Base-by-base conservation (phyloP, 2,329 filamentous ascomycete species). In the Diaporthe humulicola region DNA sequence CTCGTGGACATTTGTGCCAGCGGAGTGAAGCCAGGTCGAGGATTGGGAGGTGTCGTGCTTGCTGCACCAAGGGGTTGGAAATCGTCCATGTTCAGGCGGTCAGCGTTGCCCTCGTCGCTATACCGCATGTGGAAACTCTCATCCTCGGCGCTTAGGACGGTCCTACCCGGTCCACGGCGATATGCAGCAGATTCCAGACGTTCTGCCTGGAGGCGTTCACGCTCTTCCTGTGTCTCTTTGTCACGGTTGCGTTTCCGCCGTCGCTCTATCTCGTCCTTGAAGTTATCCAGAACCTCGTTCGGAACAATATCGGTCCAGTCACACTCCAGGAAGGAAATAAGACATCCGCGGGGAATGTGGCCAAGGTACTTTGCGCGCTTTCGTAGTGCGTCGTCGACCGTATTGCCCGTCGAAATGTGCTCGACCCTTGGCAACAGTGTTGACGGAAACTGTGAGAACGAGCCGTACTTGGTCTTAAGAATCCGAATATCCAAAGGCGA, bases 281-380 rank as follows among this genome's bases (percentile, higher is more conserved):
- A 98, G 1, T 89, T 88, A 52, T 91, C 91, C n/a, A 98, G 86
- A 4, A 94, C 89, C 69, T 94, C 93, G 0, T 92, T 88, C 4
- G 92, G 89, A 7, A 98, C 94, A 50, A 97, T 94, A 78, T 98
- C 95, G 4, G 94, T 95, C 96, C 96, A 98, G 82, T 98, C 95
- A 81, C 96, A 98, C 84, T 98, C 96, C 1, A 98, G 84, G 79
- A 98, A 98, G 78, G 90, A 95, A 56, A 98, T 94, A 78, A 98
- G 93, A 82, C 95, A 98, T n/a, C 96, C 96, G 69, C 94, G 92
- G 0, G 96, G 96, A 8, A 98, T 88, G 83, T 98, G 96, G 0
- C 91, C 91, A 4, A 98, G 89, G 78, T 98, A 98, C 82, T 97
- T 98, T 73, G 94, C 92, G 42, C 95, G 91, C 81, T 94, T 95